These are phyloP conservation scores for Boletus reticulatus DNA, from an alignment of 768 basidiomycete genomes.

Conservation along the genomic window DNA sequence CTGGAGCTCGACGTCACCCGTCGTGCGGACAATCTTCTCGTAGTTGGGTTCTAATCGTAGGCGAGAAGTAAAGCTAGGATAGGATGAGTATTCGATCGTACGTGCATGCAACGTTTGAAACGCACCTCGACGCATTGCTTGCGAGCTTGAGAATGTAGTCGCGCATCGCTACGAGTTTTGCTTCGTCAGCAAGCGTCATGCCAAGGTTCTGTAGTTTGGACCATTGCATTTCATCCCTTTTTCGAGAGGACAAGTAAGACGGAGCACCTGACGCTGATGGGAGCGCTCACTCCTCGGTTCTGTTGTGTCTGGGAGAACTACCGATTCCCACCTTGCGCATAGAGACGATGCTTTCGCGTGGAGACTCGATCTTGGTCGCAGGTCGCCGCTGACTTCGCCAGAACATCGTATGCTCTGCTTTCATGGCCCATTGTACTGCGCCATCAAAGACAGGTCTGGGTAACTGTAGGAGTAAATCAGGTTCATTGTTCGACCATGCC, in stretches of 20 bases:
- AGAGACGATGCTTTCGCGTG: conserved; percentile 67
- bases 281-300: conserved; percentile 73
- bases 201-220: conserved; percentile 83
- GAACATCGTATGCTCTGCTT: conserved; percentile 73
- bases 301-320: conserved; percentile 41
- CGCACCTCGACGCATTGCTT: conserved; percentile 71
- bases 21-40: conserved; percentile 60
- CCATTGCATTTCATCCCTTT: conserved; percentile 76
- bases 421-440: conserved; percentile 86
- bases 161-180: conserved; percentile 82
- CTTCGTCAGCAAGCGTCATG: conserved; percentile 79
- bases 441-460: conserved; percentile 79
- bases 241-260: background rate
- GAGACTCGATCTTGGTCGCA: conserved; percentile 56
- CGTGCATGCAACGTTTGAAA: background rate
- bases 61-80: conserved; percentile 62
- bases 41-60: conserved; percentile 59
- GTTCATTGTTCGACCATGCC: background rate
- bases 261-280: background rate
- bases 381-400: conserved; percentile 62
- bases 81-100: conserved; percentile 2
- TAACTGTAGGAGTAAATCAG: conserved; percentile 35
- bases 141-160: conserved; percentile 88
- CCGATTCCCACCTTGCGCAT: conserved; percentile 52
- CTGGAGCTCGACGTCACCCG: conserved; percentile 72